These are phyloP conservation scores for Bryoerythrophyllum caledonicum DNA, from an alignment of 225 moss, liverwort and hornwort genomes.

Conservation along the genomic window DNA sequence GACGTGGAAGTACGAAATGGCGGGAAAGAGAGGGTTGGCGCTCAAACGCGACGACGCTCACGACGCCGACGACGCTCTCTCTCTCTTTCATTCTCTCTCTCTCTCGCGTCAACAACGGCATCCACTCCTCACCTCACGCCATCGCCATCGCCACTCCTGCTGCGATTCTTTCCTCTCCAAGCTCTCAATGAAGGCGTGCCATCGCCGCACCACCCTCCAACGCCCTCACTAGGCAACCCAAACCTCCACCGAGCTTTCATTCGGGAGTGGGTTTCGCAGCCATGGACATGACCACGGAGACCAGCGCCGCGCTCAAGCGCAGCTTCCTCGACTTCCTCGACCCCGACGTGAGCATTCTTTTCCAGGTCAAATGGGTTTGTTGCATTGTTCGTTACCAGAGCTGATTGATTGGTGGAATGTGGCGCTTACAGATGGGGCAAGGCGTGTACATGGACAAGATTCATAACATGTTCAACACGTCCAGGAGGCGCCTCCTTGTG, in stretches of 20 bases:
- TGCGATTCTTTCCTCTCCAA: background rate
- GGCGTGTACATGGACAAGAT: slow-evolving; percentile 68
- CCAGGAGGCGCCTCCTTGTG: slow-evolving; percentile 64
- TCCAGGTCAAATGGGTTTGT: background rate
- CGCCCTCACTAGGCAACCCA: background rate
- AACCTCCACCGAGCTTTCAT: background rate
- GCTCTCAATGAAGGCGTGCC: background rate
- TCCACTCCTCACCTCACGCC: background rate
- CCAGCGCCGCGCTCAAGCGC: slow-evolving; percentile 59
- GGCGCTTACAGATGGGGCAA: slow-evolving; percentile 52
- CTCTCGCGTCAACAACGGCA: too few species aligned
- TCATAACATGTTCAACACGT: slow-evolving; percentile 61
- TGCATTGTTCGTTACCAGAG: background rate
- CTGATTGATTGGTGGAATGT: background rate
- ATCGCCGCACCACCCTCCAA: too few species aligned
- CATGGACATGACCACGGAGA: slow-evolving; percentile 67
- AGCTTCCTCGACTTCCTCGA: slow-evolving; percentile 78
- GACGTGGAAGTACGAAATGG: background rate
- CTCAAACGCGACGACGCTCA: background rate
- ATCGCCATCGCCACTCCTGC: background rate
- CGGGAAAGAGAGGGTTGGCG: background rate
- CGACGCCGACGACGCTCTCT: background rate
- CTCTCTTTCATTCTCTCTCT: too few species aligned
- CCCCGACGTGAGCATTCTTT: slow-evolving; percentile 40
- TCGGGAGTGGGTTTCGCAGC: background rate